Conservation (phyloP, 2,329 filamentous ascomycete species). For the Pseudogymnoascus sp. region DNA sequence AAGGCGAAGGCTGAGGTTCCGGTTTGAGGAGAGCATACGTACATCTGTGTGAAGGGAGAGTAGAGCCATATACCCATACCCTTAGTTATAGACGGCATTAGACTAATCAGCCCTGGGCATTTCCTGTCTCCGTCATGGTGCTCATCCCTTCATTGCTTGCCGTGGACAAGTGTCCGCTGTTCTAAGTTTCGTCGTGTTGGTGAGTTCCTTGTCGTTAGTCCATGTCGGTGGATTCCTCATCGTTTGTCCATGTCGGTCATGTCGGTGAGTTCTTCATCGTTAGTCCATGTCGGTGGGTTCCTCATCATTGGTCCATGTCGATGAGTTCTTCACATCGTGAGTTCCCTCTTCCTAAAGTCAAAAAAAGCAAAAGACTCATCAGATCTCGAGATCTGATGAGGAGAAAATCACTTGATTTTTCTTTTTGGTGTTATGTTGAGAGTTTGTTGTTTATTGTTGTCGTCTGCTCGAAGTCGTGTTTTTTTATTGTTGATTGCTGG, state of each 20-base stretch:
- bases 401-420: slow-evolving; percentile 4
- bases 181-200: background rate
- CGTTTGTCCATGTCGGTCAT: background rate
- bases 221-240: too few relatives aligned
- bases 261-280: background rate
- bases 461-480: background rate
- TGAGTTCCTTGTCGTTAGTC: too few relatives aligned
- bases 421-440: background rate
- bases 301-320: background rate
- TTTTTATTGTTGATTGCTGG: background rate
- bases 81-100: slow-evolving; percentile 4
- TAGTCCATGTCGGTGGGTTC: too few relatives aligned
- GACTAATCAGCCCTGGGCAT: background rate
- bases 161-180: background rate
- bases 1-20: slow-evolving; percentile 32
- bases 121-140: background rate
- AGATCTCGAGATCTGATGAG: background rate
- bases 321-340: background rate
- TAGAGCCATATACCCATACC: background rate
- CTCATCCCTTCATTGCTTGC: background rate
- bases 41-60: background rate
- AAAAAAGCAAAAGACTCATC: background rate
- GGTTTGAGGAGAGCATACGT: background rate
- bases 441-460: background rate
- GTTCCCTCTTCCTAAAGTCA: background rate